These are phyloP conservation scores for Calonectria henricotiae DNA, from an alignment of 2,329 filamentous ascomycete genomes.

Conservation along the genomic window DNA sequence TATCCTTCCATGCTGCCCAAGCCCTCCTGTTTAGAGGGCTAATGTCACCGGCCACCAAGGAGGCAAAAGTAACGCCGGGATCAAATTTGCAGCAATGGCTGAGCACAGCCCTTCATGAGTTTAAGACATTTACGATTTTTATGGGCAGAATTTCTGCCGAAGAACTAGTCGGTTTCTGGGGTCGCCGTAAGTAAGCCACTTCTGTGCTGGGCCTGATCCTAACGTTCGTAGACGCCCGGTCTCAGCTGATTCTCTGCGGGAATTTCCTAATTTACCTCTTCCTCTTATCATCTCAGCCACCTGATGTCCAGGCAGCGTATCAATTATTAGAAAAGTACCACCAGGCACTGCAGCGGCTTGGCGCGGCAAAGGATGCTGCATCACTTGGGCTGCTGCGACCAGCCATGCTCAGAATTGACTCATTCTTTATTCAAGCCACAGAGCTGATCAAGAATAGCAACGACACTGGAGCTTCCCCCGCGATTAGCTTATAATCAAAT, in stretches of 20 bases:
- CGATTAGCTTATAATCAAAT: constrained; percentile 1
- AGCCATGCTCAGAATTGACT: constrained; percentile 59
- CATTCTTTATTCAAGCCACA: constrained; percentile 60
- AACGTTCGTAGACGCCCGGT: constrained; percentile 55
- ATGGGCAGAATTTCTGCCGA: constrained; percentile 57
- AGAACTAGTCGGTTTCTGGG: constrained; percentile 63
- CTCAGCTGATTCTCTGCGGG: constrained; percentile 64
- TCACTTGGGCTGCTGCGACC: constrained; percentile 57
- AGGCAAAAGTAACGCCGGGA: constrained; percentile 57
- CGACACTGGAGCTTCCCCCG: constrained; percentile 20
- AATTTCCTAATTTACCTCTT: constrained; percentile 68
- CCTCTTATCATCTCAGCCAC: constrained; percentile 59
- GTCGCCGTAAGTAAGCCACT: constrained; percentile 59
- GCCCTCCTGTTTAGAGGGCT: constrained; percentile 63
- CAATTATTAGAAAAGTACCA: constrained; percentile 60
- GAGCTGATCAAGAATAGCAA: constrained; percentile 50
- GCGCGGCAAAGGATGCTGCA: constrained; percentile 53
- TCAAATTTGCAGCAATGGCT: constrained; percentile 60
- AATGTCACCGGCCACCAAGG: constrained; percentile 64
- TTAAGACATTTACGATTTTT: constrained; percentile 59
- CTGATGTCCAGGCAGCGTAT: constrained; percentile 57
- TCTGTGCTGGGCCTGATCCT: constrained; percentile 10
- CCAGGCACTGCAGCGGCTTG: constrained; percentile 57
- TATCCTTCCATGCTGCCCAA: constrained; percentile 62
- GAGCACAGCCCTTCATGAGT: constrained; percentile 55